Evolutionary conservation across 2,329 filamentous ascomycete genomes (phyloP).

Genomic region (Penicillium sumatraense): DNA sequence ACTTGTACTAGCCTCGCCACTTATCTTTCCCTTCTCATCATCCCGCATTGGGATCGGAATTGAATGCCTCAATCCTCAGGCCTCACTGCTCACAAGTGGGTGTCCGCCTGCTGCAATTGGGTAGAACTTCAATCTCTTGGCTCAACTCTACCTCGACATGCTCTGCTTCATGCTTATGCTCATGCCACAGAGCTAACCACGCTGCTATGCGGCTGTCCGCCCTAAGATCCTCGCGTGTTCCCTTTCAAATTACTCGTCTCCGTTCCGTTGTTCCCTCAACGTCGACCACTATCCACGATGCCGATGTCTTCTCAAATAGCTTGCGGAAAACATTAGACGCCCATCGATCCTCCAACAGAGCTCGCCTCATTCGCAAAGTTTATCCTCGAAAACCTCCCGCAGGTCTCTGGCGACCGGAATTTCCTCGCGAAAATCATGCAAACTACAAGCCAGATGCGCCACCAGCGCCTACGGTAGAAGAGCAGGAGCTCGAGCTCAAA

Average conservation of each 20-base stretch:
- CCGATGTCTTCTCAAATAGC: constrained; percentile 37
- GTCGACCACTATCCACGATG: constrained; percentile 24
- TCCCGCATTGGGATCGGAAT: constrained; percentile 18
- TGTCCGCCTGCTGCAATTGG: background rate
- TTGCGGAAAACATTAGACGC: constrained; percentile 46
- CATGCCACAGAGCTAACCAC: constrained; percentile 17
- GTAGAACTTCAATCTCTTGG: background rate
- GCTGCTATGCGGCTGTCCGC: constrained; percentile 30
- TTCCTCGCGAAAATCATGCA: constrained; percentile 18
- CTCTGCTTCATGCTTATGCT: no score
- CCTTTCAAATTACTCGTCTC: constrained; percentile 12
- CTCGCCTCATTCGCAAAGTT: constrained; percentile 40
- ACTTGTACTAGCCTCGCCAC: no score
- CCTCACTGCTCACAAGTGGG: no score
- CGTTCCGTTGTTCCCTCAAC: constrained; percentile 11
- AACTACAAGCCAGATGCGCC: constrained; percentile 14
- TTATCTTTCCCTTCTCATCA: no score
- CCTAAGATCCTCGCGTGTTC: constrained; percentile 19
- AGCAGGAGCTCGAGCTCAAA: constrained; percentile 1
- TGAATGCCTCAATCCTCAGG: constrained; percentile 11
- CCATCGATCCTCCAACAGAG: constrained; percentile 45
- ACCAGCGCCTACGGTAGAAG: background rate
- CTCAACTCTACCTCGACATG: constrained; percentile 14
- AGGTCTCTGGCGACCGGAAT: constrained; percentile 23
- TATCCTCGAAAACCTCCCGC: constrained; percentile 16